phyloP scores from a whole-genome alignment of 768 basidiomycete genomes.

The Boletus barrowsii region DNA sequence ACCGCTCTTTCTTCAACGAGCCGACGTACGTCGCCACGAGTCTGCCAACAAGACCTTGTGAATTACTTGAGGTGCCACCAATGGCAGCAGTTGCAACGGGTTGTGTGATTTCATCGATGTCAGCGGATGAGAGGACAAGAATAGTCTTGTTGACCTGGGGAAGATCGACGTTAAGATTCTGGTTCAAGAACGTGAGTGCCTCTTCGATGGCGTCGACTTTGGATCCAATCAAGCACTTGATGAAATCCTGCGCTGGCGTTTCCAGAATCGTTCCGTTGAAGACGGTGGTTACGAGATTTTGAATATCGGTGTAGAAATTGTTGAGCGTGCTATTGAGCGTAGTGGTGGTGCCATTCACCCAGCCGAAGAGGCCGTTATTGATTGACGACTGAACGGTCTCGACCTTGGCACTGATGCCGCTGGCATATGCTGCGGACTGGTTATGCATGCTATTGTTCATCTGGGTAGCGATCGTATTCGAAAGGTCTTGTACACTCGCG shows the following conservation, averaged over 20 bases:
- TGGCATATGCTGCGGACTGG: slow-evolving; percentile 75
- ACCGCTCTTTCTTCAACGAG: slow-evolving; percentile 72
- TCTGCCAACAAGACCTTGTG: slow-evolving; percentile 64
- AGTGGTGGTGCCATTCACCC: slow-evolving; percentile 89
- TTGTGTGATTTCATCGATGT: slow-evolving; percentile 68
- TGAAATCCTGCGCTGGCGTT: slow-evolving; percentile 78
- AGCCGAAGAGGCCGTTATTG: slow-evolving; percentile 88
- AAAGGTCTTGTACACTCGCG: slow-evolving; percentile 60
- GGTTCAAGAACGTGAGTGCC: slow-evolving; percentile 86
- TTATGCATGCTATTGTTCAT: slow-evolving; percentile 84
- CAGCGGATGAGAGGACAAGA: slow-evolving; percentile 70
- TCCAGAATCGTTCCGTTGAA: slow-evolving; percentile 87
- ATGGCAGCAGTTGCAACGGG: slow-evolving; percentile 86
- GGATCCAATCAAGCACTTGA: slow-evolving; percentile 86
- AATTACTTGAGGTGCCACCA: slow-evolving; percentile 49
- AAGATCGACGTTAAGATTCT: slow-evolving; percentile 79
- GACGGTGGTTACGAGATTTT: slow-evolving; percentile 68
- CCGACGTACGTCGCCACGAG: slow-evolving; percentile 71
- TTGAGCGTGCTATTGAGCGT: slow-evolving; percentile 85
- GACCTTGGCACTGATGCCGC: slow-evolving; percentile 70
- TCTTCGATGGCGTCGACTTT: slow-evolving; percentile 86
- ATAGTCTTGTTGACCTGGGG: slow-evolving; percentile 72
- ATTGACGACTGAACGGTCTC: slow-evolving; percentile 68
- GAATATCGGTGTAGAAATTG: slow-evolving; percentile 83
- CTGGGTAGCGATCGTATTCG: slow-evolving; percentile 65